Conservation (phyloP, 345 rosid species). For the Linum usitatissimum region DNA sequence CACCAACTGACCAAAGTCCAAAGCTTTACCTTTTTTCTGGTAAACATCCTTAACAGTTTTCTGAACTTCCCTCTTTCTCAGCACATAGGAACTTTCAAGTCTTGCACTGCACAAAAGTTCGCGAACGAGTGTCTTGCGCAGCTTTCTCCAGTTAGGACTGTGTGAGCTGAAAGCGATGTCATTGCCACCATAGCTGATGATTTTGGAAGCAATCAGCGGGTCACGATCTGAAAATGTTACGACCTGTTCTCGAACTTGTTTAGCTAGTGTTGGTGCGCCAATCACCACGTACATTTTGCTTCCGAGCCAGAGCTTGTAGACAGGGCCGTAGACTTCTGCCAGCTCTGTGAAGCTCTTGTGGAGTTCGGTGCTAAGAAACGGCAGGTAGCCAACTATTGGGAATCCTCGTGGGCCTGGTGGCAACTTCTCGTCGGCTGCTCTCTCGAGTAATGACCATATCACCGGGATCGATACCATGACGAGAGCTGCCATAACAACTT, state of each 20-base stretch:
- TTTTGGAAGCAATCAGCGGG: constrained; percentile 10
- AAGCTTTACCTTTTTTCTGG: background rate
- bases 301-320: constrained; percentile 26
- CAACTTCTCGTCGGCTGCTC: background rate
- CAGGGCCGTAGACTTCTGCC: constrained; percentile 19
- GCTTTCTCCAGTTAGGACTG: constrained; percentile 33
- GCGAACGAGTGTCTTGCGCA: constrained; percentile 28
- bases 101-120: constrained; percentile 23
- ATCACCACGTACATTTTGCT: constrained; percentile 18
- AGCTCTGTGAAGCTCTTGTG: constrained; percentile 17
- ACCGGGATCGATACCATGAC: background rate
- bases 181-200: constrained; percentile 21
- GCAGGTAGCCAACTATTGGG: constrained; percentile 6
- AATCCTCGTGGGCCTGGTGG: constrained; percentile 14
- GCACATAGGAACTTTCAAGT: constrained; percentile 25
- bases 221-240: constrained; percentile 18
- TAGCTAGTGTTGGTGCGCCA: constrained; percentile 20
- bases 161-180: constrained; percentile 29
- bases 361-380: constrained; percentile 24
- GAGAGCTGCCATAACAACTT: background rate
- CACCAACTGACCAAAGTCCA: background rate
- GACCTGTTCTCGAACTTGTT: constrained; percentile 23
- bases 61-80: constrained; percentile 27
- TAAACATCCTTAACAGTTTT: constrained; percentile 15
- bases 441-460: background rate